Evolutionary conservation across 2,329 filamentous ascomycete genomes (phyloP).

Genomic region (Xylariaceae sp.): DNA sequence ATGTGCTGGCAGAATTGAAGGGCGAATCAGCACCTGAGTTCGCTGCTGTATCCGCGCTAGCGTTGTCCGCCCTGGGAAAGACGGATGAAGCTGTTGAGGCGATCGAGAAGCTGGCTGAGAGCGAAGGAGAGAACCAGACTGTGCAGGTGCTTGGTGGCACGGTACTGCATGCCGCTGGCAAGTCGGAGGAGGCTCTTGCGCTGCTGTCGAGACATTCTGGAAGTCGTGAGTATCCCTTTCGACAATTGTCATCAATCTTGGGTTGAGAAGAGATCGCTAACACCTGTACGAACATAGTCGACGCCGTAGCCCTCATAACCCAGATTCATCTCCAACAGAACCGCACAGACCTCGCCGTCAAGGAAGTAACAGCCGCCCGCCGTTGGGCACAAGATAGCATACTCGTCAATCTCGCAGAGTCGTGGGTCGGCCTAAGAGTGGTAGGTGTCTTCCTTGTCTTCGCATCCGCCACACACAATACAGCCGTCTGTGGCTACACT

Average conservation of each 20-base stretch:
- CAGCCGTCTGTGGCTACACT: background rate
- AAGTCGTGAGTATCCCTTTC: constrained; percentile 60
- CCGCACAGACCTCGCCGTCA: constrained; percentile 82
- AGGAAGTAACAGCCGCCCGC: constrained; percentile 82
- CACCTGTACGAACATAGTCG: constrained; percentile 41
- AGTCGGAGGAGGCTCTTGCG: constrained; percentile 80
- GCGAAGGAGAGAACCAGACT: constrained; percentile 67
- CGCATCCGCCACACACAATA: background rate
- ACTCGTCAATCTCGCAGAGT: constrained; percentile 90
- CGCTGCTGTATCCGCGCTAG: constrained; percentile 72
- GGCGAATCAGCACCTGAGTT: constrained; percentile 65
- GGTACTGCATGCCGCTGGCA: constrained; percentile 74
- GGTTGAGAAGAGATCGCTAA: background rate
- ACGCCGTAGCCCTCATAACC: constrained; percentile 80
- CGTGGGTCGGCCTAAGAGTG: constrained; percentile 87
- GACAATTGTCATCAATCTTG: background rate
- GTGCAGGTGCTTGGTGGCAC: constrained; percentile 84
- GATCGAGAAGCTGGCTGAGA: constrained; percentile 65
- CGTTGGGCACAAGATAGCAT: constrained; percentile 95
- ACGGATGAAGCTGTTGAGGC: constrained; percentile 59
- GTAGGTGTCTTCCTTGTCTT: constrained; percentile 47
- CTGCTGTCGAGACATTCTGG: constrained; percentile 81
- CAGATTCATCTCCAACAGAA: constrained; percentile 94
- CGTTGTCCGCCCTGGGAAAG: constrained; percentile 62
- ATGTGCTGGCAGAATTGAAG: constrained; percentile 68